Conservation (phyloP, 495 filamentous ascomycete species). For the Neurospora sp. region DNA sequence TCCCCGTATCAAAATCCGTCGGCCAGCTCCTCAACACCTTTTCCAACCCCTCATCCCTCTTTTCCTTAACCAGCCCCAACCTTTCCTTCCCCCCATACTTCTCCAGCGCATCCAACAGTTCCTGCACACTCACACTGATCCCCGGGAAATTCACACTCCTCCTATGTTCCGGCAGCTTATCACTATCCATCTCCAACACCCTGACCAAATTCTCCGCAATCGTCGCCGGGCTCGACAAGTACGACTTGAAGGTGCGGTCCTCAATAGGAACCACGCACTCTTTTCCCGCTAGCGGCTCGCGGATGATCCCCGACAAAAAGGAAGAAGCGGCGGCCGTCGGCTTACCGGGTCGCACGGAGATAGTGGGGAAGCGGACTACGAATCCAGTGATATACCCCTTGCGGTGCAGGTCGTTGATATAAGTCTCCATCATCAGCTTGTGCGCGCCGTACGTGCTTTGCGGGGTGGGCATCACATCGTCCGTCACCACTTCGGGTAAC, state of each 20-base stretch:
- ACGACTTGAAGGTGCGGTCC: constrained; percentile 50
- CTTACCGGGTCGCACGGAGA: constrained; percentile 62
- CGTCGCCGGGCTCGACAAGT: constrained; percentile 57
- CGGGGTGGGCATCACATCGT: constrained; percentile 51
- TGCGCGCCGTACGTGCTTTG: constrained; percentile 66
- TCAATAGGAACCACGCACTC: constrained; percentile 53
- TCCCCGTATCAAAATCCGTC: constrained; percentile 51
- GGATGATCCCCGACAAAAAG: constrained; percentile 63
- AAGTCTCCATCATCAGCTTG: constrained; percentile 65
- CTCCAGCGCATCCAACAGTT: constrained; percentile 66
- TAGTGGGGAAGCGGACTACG: constrained; percentile 61
- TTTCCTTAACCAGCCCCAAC: constrained; percentile 52
- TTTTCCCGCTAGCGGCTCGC: constrained; percentile 44
- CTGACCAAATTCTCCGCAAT: constrained; percentile 62
- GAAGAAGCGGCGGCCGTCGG: constrained; percentile 72
- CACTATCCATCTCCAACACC: constrained; percentile 46
- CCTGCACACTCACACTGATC: constrained; percentile 56
- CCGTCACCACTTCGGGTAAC: constrained; percentile 22
- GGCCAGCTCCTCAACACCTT: constrained; percentile 68
- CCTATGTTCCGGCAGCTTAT: constrained; percentile 44
- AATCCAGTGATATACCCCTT: constrained; percentile 59
- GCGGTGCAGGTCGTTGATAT: constrained; percentile 69
- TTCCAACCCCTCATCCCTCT: constrained; percentile 55
- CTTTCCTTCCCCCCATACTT: constrained; percentile 61
- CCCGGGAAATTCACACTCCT: constrained; percentile 67